Evolutionary conservation across 192 early-diverging fungal species (phyloP).

Genomic region (Gamsiella multidivaricata): DNA sequence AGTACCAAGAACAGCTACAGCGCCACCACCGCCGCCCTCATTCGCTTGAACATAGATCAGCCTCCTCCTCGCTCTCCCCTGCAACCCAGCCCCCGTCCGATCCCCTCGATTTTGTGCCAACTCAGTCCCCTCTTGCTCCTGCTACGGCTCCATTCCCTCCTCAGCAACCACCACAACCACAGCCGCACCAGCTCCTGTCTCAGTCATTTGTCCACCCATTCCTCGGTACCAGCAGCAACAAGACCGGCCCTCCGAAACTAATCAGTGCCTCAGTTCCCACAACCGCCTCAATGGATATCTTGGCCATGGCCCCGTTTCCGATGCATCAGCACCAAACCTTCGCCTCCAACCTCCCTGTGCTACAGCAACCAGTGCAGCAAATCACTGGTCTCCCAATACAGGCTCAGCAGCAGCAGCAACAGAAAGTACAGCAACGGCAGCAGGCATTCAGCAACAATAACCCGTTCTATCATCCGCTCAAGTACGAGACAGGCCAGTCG

Average conservation of each 20-base stretch:
- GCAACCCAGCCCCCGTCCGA: background rate
- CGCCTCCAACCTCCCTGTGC: conserved; percentile 6
- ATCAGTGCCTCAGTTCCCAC: conserved; percentile 18
- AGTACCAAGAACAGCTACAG: conserved; percentile 1
- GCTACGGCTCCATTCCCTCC: background rate
- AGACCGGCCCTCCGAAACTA: conserved; percentile 12
- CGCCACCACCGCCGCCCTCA: conserved; percentile 12
- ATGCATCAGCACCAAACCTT: conserved; percentile 20
- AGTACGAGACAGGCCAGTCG: conserved; percentile 5
- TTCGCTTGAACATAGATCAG: background rate
- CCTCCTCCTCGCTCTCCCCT: conserved; percentile 1
- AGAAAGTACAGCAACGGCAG: conserved; percentile 20
- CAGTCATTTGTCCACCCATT: conserved; percentile 13
- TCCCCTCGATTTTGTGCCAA: background rate
- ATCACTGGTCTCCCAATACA: conserved; percentile 20
- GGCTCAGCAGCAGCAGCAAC: conserved; percentile 30
- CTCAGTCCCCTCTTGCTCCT: background rate
- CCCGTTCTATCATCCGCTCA: conserved; percentile 16
- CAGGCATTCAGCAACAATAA: conserved; percentile 4
- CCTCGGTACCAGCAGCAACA: conserved; percentile 2
- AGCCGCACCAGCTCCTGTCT: background rate
- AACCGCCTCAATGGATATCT: conserved; percentile 43
- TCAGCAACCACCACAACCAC: conserved; percentile 8
- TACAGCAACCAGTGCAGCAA: conserved; percentile 27
- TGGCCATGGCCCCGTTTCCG: conserved; percentile 31